A percentile compares a stretch with the other conserved stretches of the same genome.
phyloP scores from a whole-genome alignment of 441 rosid species.

The Populus hybrid region DNA sequence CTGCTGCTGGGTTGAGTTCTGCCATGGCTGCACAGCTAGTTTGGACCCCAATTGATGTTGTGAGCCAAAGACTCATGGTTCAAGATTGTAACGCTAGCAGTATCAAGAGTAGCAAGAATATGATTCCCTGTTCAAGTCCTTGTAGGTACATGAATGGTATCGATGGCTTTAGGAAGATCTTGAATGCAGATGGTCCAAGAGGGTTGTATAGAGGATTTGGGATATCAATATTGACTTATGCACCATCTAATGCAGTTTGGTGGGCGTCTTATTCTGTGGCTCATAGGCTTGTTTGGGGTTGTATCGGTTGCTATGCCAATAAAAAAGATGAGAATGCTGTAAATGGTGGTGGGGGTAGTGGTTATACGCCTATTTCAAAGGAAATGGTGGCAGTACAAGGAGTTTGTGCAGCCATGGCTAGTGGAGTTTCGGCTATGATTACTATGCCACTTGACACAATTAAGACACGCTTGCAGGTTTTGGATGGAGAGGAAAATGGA shows the following conservation, averaged over 20 bases:
- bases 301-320: slow-evolving; percentile 34
- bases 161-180: slow-evolving; percentile 74
- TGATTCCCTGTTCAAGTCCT: slow-evolving; percentile 19
- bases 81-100: slow-evolving; percentile 41
- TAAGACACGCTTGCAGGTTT: slow-evolving; percentile 79
- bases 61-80: slow-evolving; percentile 89
- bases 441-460: slow-evolving; percentile 90
- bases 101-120: slow-evolving; percentile 23
- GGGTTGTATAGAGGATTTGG: slow-evolving; percentile 96
- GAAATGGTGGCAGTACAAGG: slow-evolving; percentile 71
- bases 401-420: slow-evolving; percentile 76
- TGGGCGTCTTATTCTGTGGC: slow-evolving; percentile 88
- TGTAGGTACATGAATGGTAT: slow-evolving; percentile 64
- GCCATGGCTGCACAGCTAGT: slow-evolving; percentile 88
- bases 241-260: slow-evolving; percentile 93
- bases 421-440: slow-evolving; percentile 75
- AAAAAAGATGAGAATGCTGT: slow-evolving; percentile 21
- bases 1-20: slow-evolving; percentile 75
- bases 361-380: slow-evolving; percentile 54
- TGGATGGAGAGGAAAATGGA: slow-evolving; percentile 66
- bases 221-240: slow-evolving; percentile 79
- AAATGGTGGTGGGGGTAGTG: slow-evolving; percentile 17
- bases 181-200: slow-evolving; percentile 57
- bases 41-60: slow-evolving; percentile 92
- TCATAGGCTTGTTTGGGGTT: slow-evolving; percentile 55